Evolutionary conservation across 2,329 filamentous ascomycete species (phyloP).

Genomic region (Xylaria hypoxylon): DNA sequence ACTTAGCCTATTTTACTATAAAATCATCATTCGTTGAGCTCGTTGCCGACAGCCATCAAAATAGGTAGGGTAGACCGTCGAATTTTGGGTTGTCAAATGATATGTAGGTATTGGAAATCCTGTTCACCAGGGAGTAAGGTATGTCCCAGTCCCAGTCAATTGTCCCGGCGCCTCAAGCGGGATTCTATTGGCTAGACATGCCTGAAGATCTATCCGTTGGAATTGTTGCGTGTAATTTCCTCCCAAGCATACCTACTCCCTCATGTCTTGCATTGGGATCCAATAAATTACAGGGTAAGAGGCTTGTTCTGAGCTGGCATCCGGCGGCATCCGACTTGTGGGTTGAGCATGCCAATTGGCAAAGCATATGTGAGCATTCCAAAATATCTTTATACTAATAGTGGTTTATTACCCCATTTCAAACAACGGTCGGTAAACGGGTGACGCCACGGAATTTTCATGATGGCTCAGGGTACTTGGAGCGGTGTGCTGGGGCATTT

Average conservation of each 20-base stretch:
- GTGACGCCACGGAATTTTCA: background rate
- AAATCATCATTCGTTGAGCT: background rate
- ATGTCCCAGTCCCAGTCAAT: background rate
- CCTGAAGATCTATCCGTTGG: slow-evolving; percentile 5
- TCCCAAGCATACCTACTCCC: slow-evolving; percentile 16
- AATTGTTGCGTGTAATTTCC: slow-evolving; percentile 11
- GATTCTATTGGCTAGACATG: slow-evolving; percentile 26
- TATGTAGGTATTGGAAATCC: slow-evolving; percentile 6
- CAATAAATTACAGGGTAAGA: slow-evolving; percentile 22
- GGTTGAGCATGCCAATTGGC: slow-evolving; percentile 24
- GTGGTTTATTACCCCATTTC: slow-evolving; percentile 5
- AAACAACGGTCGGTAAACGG: background rate
- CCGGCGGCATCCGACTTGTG: slow-evolving; percentile 11
- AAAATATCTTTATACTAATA: background rate
- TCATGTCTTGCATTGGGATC: slow-evolving; percentile 28
- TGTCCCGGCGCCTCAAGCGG: slow-evolving; percentile 6
- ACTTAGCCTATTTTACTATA: background rate
- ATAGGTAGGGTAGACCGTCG: slow-evolving; percentile 2
- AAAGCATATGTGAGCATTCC: slow-evolving; percentile 22
- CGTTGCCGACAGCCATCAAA: slow-evolving; percentile 8
- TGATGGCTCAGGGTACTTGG: background rate
- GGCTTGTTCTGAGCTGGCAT: slow-evolving; percentile 33
- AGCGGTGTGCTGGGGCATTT: slow-evolving; percentile 9
- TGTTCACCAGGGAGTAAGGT: background rate
- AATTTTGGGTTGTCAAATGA: slow-evolving; percentile 1